Conservation (phyloP, 2,329 filamentous ascomycete genomes). For the Phyllosticta capitalensis region DNA sequence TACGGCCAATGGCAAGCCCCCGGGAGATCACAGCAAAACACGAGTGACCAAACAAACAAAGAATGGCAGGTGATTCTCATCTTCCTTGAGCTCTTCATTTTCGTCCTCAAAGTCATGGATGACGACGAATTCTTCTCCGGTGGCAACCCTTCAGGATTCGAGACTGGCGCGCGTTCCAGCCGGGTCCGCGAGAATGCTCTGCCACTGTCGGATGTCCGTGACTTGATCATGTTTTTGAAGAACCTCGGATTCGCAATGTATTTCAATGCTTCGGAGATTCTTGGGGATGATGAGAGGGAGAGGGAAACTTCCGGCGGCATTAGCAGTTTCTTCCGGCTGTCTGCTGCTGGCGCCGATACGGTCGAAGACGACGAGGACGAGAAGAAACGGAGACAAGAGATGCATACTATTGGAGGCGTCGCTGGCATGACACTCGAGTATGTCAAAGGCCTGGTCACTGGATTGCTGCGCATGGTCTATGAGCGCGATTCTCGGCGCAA, state of each 20-base stretch:
- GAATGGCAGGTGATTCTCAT: constrained; percentile 87
- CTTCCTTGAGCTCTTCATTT: constrained; percentile 90
- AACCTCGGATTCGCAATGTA: constrained; percentile 84
- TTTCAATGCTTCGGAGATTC: constrained; percentile 64
- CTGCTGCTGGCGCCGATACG: not conserved
- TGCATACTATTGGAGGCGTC: constrained; percentile 48
- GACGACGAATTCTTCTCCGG: constrained; percentile 86
- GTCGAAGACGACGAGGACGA: constrained; percentile 16
- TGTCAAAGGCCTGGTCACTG: constrained; percentile 70
- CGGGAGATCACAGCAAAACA: not conserved
- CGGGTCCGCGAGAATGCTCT: constrained; percentile 54
- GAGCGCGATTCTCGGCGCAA: constrained; percentile 82
- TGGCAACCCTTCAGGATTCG: constrained; percentile 18
- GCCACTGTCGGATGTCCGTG: constrained; percentile 58
- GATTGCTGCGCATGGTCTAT: constrained; percentile 77
- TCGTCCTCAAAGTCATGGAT: constrained; percentile 84
- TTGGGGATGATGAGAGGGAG: constrained; percentile 35
- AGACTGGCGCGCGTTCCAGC: not conserved
- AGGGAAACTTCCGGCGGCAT: constrained; percentile 35
- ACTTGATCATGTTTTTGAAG: constrained; percentile 75
- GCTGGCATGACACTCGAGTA: constrained; percentile 68
- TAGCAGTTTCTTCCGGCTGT: constrained; percentile 26
- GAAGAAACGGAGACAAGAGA: constrained; percentile 20
- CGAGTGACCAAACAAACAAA: constrained; percentile 27
- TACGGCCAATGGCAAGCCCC: constrained; percentile 24